phyloP scores from a whole-genome alignment of 2,329 filamentous ascomycete species.

The Colletotrichum tamarilloi region DNA sequence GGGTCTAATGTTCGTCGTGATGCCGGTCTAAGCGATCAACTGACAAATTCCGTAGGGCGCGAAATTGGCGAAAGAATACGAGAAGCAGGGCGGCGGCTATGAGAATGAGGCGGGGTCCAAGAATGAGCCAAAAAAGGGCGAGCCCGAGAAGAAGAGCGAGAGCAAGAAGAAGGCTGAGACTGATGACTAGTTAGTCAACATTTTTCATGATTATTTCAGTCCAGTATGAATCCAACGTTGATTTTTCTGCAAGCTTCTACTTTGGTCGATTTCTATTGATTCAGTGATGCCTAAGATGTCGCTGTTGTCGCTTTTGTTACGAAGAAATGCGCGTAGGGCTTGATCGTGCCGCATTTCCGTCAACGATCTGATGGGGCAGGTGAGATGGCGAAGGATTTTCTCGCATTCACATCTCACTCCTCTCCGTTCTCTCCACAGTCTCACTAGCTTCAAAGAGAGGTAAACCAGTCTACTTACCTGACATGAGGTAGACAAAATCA shows the following conservation, averaged over 20 bases:
- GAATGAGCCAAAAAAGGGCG: constrained; percentile 46
- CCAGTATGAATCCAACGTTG: no score
- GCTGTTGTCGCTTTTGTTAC: neutral
- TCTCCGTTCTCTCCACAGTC: neutral
- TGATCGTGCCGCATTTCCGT: constrained; percentile 14
- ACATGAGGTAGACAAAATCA: no score
- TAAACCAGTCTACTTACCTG: no score
- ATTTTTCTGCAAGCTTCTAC: neutral
- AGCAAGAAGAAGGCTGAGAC: constrained; percentile 38
- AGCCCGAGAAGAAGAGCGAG: constrained; percentile 42
- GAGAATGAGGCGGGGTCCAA: constrained; percentile 54
- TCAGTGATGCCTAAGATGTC: neutral
- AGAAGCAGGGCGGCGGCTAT: constrained; percentile 53
- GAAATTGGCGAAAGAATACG: constrained; percentile 55
- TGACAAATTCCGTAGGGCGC: constrained; percentile 39
- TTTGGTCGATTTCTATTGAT: neutral
- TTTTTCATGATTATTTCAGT: no score
- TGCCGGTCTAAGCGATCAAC: rapidly evolving
- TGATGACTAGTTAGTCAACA: neutral
- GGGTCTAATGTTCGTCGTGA: neutral
- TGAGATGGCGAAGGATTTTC: neutral
- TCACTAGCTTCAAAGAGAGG: neutral
- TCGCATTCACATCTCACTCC: neutral
- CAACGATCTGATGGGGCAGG: neutral
- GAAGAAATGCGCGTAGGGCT: neutral